Conservation (phyloP, 192 early-diverging fungal genomes). For the Spizellomyces sp. region DNA sequence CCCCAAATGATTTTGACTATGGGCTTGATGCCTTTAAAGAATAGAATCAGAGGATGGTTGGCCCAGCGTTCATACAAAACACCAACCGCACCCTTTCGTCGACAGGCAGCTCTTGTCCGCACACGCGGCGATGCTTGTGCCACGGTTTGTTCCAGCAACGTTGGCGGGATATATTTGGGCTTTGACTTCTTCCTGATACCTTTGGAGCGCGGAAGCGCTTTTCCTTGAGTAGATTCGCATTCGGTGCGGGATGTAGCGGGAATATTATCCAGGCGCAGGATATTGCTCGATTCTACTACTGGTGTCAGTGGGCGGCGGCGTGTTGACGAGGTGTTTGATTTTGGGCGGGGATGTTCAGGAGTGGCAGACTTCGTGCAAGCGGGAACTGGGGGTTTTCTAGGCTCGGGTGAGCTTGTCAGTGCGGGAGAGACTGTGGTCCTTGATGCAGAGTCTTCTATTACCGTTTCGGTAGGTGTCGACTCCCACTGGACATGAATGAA, state of each 20-base stretch:
- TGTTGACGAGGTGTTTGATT: not conserved
- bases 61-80: not conserved
- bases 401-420: too few species aligned
- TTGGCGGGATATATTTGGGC: not conserved
- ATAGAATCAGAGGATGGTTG: not conserved
- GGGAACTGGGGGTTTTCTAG: too few species aligned
- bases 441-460: too few species aligned
- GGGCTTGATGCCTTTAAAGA: constrained; percentile 1
- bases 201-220: not conserved
- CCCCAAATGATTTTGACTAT: constrained; percentile 3
- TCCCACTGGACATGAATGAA: too few species aligned
- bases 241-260: not conserved
- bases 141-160: not conserved
- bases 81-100: not conserved
- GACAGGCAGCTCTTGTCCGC: not conserved
- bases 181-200: not conserved
- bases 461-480: too few species aligned
- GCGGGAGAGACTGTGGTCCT: too few species aligned
- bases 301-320: not conserved
- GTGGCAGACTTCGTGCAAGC: too few species aligned
- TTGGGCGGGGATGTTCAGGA: too few species aligned
- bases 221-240: not conserved
- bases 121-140: not conserved
- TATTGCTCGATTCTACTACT: not conserved
- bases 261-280: not conserved